These are phyloP conservation scores for Mortierella claussenii DNA, from an alignment of 192 early-diverging fungal species.

Conservation along the genomic window DNA sequence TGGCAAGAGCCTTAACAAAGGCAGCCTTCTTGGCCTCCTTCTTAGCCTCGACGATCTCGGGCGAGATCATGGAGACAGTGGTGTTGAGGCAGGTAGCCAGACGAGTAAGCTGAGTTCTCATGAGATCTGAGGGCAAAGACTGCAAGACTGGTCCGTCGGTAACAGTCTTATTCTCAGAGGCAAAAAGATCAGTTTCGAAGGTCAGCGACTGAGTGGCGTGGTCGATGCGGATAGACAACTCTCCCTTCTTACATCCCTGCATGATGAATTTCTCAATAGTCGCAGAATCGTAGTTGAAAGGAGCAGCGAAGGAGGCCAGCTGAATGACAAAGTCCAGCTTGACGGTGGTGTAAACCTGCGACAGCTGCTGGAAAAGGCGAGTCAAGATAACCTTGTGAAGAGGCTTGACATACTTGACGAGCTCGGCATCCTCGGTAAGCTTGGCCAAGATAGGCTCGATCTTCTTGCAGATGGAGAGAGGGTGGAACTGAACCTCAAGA, in stretches of 20 bases:
- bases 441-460: constrained; percentile 89
- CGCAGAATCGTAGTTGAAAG: constrained; percentile 85
- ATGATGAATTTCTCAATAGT: constrained; percentile 98
- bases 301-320: constrained; percentile 88
- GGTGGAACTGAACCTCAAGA: constrained; percentile 99
- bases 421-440: constrained; percentile 76
- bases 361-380: constrained; percentile 96
- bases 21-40: constrained; percentile 73
- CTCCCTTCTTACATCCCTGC: constrained; percentile 96
- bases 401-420: constrained; percentile 91
- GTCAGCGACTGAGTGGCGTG: constrained; percentile 89
- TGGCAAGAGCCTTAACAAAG: constrained; percentile 75
- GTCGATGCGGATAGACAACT: constrained; percentile 95
- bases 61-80: constrained; percentile 87
- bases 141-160: constrained; percentile 86
- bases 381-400: constrained; percentile 97
- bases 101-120: constrained; percentile 91
- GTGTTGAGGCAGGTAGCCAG: constrained; percentile 88
- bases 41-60: constrained; percentile 73
- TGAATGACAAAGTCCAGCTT: constrained; percentile 94
- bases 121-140: constrained; percentile 87
- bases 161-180: constrained; percentile 76
- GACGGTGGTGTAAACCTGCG: constrained; percentile 98
- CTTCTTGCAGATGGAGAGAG: constrained; percentile 97
- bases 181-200: constrained; percentile 94